phyloP scores from a whole-genome alignment of 2,329 filamentous ascomycete species.

The Aaosphaeria arxii region DNA sequence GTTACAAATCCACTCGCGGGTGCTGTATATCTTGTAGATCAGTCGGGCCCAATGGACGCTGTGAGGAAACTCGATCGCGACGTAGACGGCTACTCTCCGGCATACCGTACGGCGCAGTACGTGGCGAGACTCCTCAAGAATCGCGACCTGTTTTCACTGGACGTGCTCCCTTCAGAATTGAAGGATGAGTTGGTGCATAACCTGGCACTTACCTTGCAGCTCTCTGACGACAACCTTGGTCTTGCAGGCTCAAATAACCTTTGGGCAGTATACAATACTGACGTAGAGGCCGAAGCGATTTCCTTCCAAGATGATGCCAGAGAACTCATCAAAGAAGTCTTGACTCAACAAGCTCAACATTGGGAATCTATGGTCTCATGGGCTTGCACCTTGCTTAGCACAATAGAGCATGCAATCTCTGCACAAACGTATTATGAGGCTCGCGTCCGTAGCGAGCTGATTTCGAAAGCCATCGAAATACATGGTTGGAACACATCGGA shows the following conservation, averaged over 20 bases:
- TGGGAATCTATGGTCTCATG: conserved; percentile 23
- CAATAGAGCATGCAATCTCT: conserved; percentile 17
- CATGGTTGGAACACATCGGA: conserved; percentile 39
- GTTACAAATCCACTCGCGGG: conserved; percentile 73
- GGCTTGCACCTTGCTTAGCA: conserved; percentile 19
- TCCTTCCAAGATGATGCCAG: conserved; percentile 53
- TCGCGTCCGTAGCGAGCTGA: conserved; percentile 36
- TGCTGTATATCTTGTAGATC: conserved; percentile 61
- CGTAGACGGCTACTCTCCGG: conserved; percentile 65
- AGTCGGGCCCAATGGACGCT: conserved; percentile 13
- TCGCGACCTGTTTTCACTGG: conserved; percentile 34
- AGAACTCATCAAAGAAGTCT: conserved; percentile 45
- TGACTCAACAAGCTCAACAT: conserved; percentile 17
- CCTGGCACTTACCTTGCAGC: conserved; percentile 53
- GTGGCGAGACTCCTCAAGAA: conserved; percentile 56
- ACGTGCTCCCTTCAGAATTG: conserved; percentile 22
- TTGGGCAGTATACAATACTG: conserved; percentile 46
- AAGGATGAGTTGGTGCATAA: conserved; percentile 42
- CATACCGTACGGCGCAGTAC: conserved; percentile 74
- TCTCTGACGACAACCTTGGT: conserved; percentile 60
- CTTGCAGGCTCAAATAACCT: conserved; percentile 55
- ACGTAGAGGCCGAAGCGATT: conserved; percentile 52
- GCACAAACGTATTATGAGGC: conserved; percentile 41
- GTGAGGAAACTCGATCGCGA: conserved; percentile 54
- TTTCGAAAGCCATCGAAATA: conserved; percentile 40